A percentile compares a stretch with the other conserved stretches of the same genome.
These are phyloP conservation scores for Whalleya microplaca DNA, from an alignment of 2,329 filamentous ascomycete genomes.

Conservation along the genomic window DNA sequence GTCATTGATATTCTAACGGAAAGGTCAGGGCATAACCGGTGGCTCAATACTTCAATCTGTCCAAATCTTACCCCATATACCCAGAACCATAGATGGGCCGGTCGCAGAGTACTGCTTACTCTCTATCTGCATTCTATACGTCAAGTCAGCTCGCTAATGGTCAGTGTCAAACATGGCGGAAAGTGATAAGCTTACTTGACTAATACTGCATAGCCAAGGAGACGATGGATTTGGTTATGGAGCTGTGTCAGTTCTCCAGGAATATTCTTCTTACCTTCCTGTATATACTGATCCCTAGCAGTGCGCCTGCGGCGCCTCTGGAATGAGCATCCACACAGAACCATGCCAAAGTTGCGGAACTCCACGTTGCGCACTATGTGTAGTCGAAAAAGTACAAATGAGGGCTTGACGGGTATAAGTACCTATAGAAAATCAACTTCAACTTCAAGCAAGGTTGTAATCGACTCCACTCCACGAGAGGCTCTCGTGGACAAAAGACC, in stretches of 20 bases:
- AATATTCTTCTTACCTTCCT: background rate
- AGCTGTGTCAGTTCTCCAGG: conserved; percentile 6
- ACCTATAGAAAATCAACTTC: background rate
- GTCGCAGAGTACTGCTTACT: too few relatives aligned
- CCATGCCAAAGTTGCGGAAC: conserved; percentile 8
- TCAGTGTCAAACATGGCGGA: too few relatives aligned
- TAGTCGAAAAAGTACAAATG: conserved; percentile 9
- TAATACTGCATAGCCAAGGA: conserved; percentile 10
- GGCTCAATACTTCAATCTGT: too few relatives aligned
- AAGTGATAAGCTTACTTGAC: too few relatives aligned
- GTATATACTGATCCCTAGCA: conserved; percentile 2
- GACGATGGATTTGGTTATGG: conserved; percentile 13
- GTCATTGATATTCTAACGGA: too few relatives aligned
- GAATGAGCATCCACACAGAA: conserved; percentile 13
- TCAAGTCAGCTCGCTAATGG: too few relatives aligned
- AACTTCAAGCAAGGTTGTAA: background rate
- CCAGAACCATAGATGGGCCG: too few relatives aligned
- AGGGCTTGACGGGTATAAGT: background rate
- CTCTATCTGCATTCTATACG: too few relatives aligned
- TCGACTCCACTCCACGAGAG: too few relatives aligned
- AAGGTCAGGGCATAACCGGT: too few relatives aligned
- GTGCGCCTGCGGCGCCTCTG: conserved; percentile 16
- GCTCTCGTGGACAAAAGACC: too few relatives aligned
- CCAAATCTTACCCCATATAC: too few relatives aligned
- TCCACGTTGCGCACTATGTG: conserved; percentile 11